Conservation (phyloP, 1,284 basidiomycete species). For the Meira nashicola region DNA sequence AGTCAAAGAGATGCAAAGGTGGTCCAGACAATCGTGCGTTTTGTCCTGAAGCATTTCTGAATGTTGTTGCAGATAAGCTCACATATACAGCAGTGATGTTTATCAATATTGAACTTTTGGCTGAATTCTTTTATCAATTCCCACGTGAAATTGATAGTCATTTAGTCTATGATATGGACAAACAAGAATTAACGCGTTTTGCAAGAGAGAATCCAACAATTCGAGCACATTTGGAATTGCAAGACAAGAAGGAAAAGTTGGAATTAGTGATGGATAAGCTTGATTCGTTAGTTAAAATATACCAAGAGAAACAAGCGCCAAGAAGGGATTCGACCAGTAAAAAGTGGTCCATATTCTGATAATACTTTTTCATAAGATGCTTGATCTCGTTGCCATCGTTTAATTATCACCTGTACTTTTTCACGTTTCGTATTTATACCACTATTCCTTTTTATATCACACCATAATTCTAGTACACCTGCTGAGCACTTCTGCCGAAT, state of each 20-base stretch:
- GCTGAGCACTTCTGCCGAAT: too few species aligned
- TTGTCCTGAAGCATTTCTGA: constrained; percentile 94
- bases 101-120: constrained; percentile 82
- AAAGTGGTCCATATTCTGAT: constrained; percentile 44
- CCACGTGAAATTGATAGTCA: constrained; percentile 95
- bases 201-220: constrained; percentile 89
- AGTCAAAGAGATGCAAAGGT: constrained; percentile 76
- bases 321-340: constrained; percentile 15
- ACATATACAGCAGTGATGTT: constrained; percentile 96
- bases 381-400: not conserved
- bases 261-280: constrained; percentile 52
- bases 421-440: too few species aligned
- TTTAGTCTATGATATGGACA: constrained; percentile 82
- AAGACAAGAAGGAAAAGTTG: constrained; percentile 95
- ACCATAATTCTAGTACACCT: too few species aligned
- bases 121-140: constrained; percentile 99
- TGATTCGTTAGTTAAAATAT: constrained; percentile 51
- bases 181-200: constrained; percentile 77
- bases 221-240: constrained; percentile 81
- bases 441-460: too few species aligned
- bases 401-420: not conserved
- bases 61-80: constrained; percentile 93
- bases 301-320: constrained; percentile 43
- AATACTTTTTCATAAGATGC: constrained; percentile 1
- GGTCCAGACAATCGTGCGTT: constrained; percentile 81